These are phyloP conservation scores for Rubus idaeus DNA, from an alignment of 306 rosid species.

Conservation along the genomic window DNA sequence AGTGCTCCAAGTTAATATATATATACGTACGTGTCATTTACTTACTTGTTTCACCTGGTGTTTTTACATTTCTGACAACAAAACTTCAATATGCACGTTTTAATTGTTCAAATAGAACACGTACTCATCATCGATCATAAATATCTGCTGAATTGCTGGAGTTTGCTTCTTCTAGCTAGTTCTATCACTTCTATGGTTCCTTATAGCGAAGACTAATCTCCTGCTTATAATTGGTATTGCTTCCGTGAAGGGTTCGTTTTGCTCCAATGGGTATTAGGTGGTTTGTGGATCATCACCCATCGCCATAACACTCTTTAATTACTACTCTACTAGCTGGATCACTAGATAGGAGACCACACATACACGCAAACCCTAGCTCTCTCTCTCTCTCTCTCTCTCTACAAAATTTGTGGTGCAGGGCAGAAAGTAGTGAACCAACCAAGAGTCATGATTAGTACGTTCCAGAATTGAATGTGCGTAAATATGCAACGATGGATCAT, in stretches of 20 bases:
- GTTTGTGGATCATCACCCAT: background rate
- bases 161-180: background rate
- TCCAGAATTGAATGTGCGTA: background rate
- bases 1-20: background rate
- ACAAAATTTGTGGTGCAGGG: background rate
- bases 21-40: background rate
- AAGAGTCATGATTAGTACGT: slow-evolving; percentile 1
- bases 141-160: background rate
- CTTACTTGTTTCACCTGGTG: background rate
- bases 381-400: background rate
- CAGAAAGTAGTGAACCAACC: slow-evolving; percentile 5
- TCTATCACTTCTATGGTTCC: background rate
- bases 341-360: background rate
- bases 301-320: background rate
- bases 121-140: too few relatives aligned
- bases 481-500: background rate
- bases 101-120: too few relatives aligned
- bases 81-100: too few relatives aligned
- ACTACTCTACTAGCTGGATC: background rate
- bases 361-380: background rate
- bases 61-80: too few relatives aligned
- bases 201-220: background rate
- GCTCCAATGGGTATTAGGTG: too few relatives aligned
- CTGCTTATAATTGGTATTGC: background rate
- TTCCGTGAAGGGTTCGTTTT: background rate